Conservation (phyloP, 108 stramenopile species). For the Nannochloropsis gaditana region DNA sequence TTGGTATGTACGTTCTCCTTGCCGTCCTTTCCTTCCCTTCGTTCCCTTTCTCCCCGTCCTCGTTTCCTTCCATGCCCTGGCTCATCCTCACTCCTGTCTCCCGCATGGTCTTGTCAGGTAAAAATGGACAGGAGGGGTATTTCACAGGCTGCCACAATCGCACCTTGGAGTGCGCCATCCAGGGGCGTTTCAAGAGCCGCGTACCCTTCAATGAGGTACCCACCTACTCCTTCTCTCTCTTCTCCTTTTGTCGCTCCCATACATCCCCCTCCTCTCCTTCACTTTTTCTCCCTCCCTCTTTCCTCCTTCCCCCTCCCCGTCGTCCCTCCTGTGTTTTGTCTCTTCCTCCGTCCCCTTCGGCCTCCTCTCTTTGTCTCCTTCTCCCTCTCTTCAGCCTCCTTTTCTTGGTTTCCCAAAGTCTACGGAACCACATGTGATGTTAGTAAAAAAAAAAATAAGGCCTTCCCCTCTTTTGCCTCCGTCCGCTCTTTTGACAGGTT, state of each 20-base stretch:
- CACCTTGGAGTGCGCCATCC: not conserved
- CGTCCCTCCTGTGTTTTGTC: not conserved
- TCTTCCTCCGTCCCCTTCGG: not conserved
- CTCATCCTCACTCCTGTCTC: not conserved
- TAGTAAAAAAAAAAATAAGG: too few species aligned
- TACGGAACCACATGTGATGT: too few species aligned
- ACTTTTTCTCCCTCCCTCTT: not conserved
- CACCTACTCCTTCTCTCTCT: not conserved
- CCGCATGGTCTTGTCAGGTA: not conserved
- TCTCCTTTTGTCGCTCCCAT: not conserved
- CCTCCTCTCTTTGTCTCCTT: too few species aligned
- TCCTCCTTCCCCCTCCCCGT: not conserved
- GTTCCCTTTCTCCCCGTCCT: not conserved
- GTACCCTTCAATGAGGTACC: not conserved
- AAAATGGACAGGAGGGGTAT: not conserved
- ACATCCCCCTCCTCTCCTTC: not conserved
- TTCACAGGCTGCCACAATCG: not conserved
- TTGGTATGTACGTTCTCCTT: not conserved
- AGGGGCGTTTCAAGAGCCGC: not conserved
- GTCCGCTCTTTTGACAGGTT: not conserved
- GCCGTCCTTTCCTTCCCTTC: not conserved
- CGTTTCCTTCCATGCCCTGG: not conserved
- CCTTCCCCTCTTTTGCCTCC: not conserved
- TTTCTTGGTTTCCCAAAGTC: too few species aligned
- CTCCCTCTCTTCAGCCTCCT: too few species aligned